Percentiles rank a stretch among this genome's conserved stretches.
Conservation (phyloP, 2,329 filamentous ascomycete genomes). For the Fusarium oligoseptatum region DNA sequence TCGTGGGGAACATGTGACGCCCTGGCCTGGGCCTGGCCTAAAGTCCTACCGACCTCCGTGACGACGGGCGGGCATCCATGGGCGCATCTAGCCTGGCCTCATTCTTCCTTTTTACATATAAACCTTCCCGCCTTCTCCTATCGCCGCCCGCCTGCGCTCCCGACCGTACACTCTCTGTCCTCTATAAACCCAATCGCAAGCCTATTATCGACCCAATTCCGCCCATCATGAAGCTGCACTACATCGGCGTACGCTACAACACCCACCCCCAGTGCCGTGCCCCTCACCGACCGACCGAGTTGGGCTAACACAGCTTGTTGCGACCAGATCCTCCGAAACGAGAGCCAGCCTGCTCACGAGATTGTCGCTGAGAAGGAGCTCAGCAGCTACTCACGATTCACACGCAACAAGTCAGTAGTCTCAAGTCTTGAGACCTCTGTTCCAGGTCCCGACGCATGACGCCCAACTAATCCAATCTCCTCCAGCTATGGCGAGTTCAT, state of each 20-base stretch:
- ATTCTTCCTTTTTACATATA: constrained; percentile 22
- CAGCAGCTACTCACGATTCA: constrained; percentile 84
- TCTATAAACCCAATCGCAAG: constrained; percentile 1
- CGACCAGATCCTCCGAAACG: constrained; percentile 83
- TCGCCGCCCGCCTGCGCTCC: neutral
- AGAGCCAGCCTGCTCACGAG: constrained; percentile 80
- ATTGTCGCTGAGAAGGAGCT: constrained; percentile 83
- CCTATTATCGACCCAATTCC: constrained; percentile 1
- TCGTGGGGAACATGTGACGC: constrained; percentile 48
- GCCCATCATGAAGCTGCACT: constrained; percentile 84
- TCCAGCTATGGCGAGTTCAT: constrained; percentile 74
- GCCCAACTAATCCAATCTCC: constrained; percentile 27
- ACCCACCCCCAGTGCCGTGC: constrained; percentile 32
- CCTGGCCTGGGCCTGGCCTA: constrained; percentile 22
- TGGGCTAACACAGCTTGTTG: constrained; percentile 43
- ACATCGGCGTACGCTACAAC: constrained; percentile 79
- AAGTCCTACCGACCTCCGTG: constrained; percentile 33
- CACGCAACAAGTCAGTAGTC: constrained; percentile 73
- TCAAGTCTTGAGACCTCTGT: neutral
- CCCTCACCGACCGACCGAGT: constrained; percentile 45
- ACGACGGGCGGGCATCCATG: constrained; percentile 16
- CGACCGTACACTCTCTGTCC: neutral
- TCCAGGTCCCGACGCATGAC: constrained; percentile 2
- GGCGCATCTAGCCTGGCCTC: constrained; percentile 29
- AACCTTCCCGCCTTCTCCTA: neutral